These are phyloP conservation scores for Pseudocercospora eumusae DNA, from an alignment of 2,329 filamentous ascomycete species.

Conservation along the genomic window DNA sequence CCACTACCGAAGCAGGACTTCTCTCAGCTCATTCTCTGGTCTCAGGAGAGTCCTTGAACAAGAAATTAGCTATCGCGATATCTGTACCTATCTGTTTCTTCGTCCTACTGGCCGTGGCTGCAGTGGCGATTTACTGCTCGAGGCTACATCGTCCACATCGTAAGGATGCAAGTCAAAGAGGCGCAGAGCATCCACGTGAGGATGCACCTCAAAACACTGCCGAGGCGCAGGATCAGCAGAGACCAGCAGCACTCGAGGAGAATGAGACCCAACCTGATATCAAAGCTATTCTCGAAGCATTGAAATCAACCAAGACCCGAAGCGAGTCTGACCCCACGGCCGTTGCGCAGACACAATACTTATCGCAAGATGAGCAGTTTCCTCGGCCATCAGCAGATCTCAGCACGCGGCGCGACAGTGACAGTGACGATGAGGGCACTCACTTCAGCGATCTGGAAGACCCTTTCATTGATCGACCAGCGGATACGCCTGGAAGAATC, in stretches of 20 bases:
- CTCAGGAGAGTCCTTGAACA: constrained; percentile 14
- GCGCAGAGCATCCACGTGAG: background rate
- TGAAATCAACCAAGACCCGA: background rate
- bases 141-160: constrained; percentile 12
- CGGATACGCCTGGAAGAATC: background rate
- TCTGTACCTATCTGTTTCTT: constrained; percentile 15
- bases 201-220: background rate
- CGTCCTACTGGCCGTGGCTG: constrained; percentile 13
- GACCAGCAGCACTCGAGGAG: background rate
- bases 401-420: background rate
- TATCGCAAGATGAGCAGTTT: background rate
- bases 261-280: background rate
- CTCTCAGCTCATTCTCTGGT: background rate
- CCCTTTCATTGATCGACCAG: constrained; percentile 19
- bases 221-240: background rate
- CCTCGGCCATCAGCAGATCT: background rate
- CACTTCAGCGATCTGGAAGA: constrained; percentile 24
- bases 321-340: background rate
- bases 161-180: background rate
- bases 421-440: constrained; percentile 13
- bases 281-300: background rate
- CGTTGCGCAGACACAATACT: background rate
- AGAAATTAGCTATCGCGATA: constrained; percentile 14
- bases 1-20: background rate
- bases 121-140: constrained; percentile 13